phyloP scores from a whole-genome alignment of 257 asterid species.

The Forsythia suspensa region DNA sequence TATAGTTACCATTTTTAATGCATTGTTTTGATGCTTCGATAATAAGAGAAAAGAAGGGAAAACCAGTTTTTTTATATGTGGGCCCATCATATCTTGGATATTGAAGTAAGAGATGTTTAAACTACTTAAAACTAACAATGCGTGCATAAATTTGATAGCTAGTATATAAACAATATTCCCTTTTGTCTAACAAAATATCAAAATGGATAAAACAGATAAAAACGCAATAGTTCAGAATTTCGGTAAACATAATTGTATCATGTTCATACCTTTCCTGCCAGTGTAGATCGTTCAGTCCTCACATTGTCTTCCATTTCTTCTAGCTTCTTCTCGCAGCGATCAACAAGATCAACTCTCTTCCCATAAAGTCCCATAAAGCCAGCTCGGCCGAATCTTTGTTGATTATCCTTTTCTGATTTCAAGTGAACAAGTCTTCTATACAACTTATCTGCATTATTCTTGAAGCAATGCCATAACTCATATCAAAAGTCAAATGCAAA shows the following conservation, averaged over 20 bases:
- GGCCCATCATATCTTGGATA: no score
- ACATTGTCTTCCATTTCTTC: conserved; percentile 68
- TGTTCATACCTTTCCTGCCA: conserved; percentile 58
- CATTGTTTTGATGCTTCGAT: no score
- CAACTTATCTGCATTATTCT: conserved; percentile 63
- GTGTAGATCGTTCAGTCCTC: conserved; percentile 61
- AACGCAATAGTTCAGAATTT: background rate
- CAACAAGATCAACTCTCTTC: conserved; percentile 44
- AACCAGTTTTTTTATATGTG: no score
- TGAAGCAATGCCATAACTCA: conserved; percentile 27
- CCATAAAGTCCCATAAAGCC: conserved; percentile 78
- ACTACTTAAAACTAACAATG: no score
- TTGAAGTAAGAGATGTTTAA: no score
- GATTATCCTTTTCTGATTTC: conserved; percentile 44
- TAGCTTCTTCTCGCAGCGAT: conserved; percentile 70
- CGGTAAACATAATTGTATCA: background rate
- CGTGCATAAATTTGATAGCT: no score
- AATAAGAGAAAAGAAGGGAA: no score
- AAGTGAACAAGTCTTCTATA: conserved; percentile 49
- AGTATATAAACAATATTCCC: no score
- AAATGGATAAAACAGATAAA: background rate
- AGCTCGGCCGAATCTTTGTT: conserved; percentile 43
- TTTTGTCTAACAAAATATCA: no score
- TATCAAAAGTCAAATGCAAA: conserved; percentile 25
- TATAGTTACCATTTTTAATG: background rate